Conservation (phyloP, 306 rosid genomes). For the Rosa multiflora region DNA sequence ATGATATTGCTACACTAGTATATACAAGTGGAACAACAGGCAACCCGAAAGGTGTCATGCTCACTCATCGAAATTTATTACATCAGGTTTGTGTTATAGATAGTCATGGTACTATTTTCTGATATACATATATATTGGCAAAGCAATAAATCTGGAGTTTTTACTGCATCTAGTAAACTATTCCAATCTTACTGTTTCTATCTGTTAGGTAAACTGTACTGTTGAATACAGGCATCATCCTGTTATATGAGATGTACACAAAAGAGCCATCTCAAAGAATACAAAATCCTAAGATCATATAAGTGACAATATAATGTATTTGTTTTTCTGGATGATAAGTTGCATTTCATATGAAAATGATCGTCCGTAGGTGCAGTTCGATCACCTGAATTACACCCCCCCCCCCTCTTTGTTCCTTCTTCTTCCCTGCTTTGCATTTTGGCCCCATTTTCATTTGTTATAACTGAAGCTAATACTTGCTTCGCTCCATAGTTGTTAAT, state of each 20-base stretch:
- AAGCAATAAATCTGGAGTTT: not conserved
- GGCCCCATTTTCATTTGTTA: conserved; percentile 14
- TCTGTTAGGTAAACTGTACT: not conserved
- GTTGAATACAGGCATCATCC: not conserved
- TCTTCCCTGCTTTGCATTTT: conserved; percentile 12
- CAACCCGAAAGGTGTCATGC: conserved; percentile 93
- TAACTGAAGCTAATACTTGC: conserved; percentile 18
- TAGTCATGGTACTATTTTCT: not conserved
- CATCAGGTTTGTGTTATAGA: conserved; percentile 68
- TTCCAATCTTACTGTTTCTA: not conserved
- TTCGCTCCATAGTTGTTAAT: conserved; percentile 12
- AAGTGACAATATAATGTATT: not conserved
- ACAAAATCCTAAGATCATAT: not conserved
- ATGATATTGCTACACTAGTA: conserved; percentile 82
- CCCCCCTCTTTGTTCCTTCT: conserved; percentile 7
- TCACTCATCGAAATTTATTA: conserved; percentile 82
- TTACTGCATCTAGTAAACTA: not conserved
- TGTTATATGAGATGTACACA: not conserved
- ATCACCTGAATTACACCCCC: not conserved
- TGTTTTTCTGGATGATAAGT: not conserved
- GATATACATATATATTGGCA: not conserved
- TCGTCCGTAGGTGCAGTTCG: not conserved
- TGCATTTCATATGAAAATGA: not conserved
- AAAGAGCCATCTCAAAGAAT: not conserved
- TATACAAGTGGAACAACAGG: conserved; percentile 98